These are phyloP conservation scores for Colletotrichum lindemuthianum DNA, from an alignment of 2,329 filamentous ascomycete species.

Conservation along the genomic window DNA sequence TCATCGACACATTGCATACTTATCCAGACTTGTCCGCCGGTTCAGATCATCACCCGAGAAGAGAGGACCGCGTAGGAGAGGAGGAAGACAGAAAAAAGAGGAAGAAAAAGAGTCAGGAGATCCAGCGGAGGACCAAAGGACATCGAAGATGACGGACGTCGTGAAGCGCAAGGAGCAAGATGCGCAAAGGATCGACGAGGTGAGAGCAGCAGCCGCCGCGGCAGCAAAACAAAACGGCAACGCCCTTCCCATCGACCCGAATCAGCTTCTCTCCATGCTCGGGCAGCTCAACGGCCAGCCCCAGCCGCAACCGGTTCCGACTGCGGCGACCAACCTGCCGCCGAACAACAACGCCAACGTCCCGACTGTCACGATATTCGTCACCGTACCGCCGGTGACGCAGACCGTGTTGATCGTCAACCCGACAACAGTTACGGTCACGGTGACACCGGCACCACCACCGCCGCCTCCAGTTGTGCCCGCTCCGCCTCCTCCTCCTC, in stretches of 20 bases:
- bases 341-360: constrained; percentile 32
- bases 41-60: no score
- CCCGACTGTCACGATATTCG: constrained; percentile 29
- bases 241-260: constrained; percentile 22
- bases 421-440: constrained; percentile 25
- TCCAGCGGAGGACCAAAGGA: neutral
- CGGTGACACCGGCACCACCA: constrained; percentile 16
- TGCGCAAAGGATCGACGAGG: constrained; percentile 8
- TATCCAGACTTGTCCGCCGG: neutral
- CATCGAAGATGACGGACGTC: neutral
- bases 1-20: neutral
- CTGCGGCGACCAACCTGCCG: neutral
- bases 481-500: neutral
- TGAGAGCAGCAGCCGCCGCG: constrained; percentile 11
- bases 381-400: constrained; percentile 22
- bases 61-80: no score
- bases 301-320: neutral
- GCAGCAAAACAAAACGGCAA: constrained; percentile 1
- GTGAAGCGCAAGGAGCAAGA: constrained; percentile 6
- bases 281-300: neutral
- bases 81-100: neutral
- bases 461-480: constrained; percentile 3
- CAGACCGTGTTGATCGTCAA: constrained; percentile 30
- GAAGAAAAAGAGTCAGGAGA: neutral
- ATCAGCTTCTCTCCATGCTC: constrained; percentile 26